phyloP scores from a whole-genome alignment of 2,329 filamentous ascomycete genomes.

The Fusarium albidum region DNA sequence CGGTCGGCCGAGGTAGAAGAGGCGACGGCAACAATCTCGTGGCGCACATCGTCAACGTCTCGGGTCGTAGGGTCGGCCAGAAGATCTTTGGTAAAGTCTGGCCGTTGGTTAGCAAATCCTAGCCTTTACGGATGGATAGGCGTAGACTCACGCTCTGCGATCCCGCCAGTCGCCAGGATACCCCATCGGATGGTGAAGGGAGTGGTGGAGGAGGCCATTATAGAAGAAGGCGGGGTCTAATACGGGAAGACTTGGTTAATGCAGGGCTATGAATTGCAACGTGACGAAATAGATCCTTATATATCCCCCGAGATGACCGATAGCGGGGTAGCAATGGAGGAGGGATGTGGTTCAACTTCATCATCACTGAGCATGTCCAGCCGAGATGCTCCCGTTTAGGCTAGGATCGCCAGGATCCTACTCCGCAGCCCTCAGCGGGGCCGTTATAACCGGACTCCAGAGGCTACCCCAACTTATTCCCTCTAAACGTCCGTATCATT shows the following conservation, averaged over 20 bases:
- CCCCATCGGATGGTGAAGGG: constrained; percentile 65
- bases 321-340: too few species aligned
- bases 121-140: too few species aligned
- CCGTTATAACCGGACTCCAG: background rate
- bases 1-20: constrained; percentile 77
- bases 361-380: constrained; percentile 24
- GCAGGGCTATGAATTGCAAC: too few species aligned
- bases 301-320: too few species aligned
- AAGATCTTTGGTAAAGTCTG: constrained; percentile 79
- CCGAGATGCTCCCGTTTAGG: constrained; percentile 1
- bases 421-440: background rate
- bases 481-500: too few species aligned
- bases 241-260: too few species aligned
- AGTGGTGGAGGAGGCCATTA: constrained; percentile 48
- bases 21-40: constrained; percentile 81
- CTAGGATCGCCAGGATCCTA: background rate
- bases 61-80: constrained; percentile 76
- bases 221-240: too few species aligned
- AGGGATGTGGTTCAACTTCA: constrained; percentile 2
- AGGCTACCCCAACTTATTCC: background rate
- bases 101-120: too few species aligned
- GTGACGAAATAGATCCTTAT: too few species aligned
- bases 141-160: constrained; percentile 59
- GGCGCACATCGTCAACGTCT: constrained; percentile 74
- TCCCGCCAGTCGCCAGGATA: constrained; percentile 68